A percentile compares a stretch with the other conserved stretches of the same genome.
Evolutionary conservation across 1,139 yeast genomes (phyloP).

Genomic region (Blastobotrys capitulatus): DNA sequence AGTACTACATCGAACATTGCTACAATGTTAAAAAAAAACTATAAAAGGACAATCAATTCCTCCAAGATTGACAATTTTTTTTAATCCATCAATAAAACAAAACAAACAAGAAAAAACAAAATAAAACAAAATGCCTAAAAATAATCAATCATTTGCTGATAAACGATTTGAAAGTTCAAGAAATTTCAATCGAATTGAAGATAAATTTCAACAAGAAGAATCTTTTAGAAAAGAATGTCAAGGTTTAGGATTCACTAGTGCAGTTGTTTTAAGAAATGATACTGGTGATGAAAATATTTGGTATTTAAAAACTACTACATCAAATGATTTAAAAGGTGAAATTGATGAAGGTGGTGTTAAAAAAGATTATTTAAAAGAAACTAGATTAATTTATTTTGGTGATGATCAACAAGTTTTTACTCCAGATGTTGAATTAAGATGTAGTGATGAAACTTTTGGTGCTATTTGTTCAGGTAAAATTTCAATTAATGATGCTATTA

Average conservation of each 20-base stretch:
- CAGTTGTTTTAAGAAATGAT: constrained; percentile 1
- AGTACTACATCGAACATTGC: too few relatives aligned
- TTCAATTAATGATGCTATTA: neutral
- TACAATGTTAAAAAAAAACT: too few relatives aligned
- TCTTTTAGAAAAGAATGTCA: neutral
- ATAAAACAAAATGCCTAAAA: constrained; percentile 5
- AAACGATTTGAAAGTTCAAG: neutral
- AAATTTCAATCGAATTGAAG: constrained; percentile 6
- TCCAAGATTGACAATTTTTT: too few relatives aligned
- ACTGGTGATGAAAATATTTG: constrained; percentile 2
- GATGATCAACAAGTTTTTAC: constrained; percentile 7
- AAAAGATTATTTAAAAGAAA: constrained; percentile 3
- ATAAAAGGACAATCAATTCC: too few relatives aligned
- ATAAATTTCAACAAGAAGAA: constrained; percentile 1
- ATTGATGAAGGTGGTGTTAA: constrained; percentile 3
- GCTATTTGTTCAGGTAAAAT: neutral
- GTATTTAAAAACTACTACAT: constrained; percentile 2
- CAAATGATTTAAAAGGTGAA: neutral
- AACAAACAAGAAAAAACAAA: too few relatives aligned
- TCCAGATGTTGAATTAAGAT: constrained; percentile 4
- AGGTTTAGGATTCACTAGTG: neutral
- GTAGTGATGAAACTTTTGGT: neutral
- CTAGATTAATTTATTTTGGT: constrained; percentile 3
- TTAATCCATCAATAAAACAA: too few relatives aligned
- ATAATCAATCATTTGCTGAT: constrained; percentile 4